A percentile compares a stretch with the other conserved stretches of the same genome.
These are phyloP conservation scores for Moricandia moricandioides DNA, from an alignment of 345 rosid genomes.

Conservation along the genomic window DNA sequence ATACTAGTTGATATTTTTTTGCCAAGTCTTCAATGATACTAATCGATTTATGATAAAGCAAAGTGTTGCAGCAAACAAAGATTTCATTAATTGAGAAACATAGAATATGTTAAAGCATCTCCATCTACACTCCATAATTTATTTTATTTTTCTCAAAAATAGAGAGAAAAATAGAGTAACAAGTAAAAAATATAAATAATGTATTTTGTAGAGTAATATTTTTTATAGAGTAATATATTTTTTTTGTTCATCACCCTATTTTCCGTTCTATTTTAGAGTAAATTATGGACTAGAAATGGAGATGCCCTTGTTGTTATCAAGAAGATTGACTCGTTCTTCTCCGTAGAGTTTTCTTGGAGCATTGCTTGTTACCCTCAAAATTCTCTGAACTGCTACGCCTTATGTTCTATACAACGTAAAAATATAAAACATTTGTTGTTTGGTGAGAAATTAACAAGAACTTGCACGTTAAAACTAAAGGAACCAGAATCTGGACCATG, in stretches of 20 bases:
- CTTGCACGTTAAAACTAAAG: background rate
- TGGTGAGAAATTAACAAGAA: background rate
- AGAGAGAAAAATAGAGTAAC: too few species aligned
- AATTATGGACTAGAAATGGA: too few species aligned
- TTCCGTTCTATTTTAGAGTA: too few species aligned
- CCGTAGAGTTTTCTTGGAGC: background rate
- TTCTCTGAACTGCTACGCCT: slow-evolving; percentile 5
- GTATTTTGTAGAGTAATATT: too few species aligned
- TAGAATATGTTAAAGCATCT: background rate
- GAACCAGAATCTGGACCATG: background rate
- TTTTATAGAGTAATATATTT: too few species aligned
- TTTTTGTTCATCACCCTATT: too few species aligned
- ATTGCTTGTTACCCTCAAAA: too few species aligned
- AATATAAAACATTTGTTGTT: too few species aligned
- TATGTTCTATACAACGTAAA: slow-evolving; percentile 23
- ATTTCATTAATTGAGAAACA: background rate
- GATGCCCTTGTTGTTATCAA: background rate
- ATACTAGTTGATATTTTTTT: slow-evolving; percentile 5
- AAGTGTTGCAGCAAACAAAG: background rate
- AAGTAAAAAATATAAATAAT: too few species aligned
- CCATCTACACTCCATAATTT: too few species aligned
- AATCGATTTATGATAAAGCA: background rate
- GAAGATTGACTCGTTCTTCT: slow-evolving; percentile 3
- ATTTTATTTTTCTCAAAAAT: too few species aligned
- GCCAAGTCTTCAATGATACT: background rate